Evolutionary conservation across 805 yeast genomes (phyloP), one percentile per base, ranked within the genome.

Genomic region (Lipomyces starkeyi): DNA sequence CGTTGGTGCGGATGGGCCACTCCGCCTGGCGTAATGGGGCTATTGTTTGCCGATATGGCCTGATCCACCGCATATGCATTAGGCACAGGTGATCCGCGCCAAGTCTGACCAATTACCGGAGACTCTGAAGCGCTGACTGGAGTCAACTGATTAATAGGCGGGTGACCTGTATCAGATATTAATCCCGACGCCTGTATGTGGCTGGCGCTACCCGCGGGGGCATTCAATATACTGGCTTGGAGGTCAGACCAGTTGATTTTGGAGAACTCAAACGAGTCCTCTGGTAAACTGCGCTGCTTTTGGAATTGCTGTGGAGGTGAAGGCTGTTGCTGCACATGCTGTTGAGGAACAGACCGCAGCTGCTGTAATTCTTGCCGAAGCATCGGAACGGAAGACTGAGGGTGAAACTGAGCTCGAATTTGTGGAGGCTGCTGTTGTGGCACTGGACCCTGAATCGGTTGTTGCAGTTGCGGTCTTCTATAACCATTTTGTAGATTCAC

Each of bases 101-200:
- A 65, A 8, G 37, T 40, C 40, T 57, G 68, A 25, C n/a, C 57
- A 4, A 61, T 11, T 17, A 8, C 35, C 20, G 68, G 65, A 3
- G 65, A 61, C 63, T 65, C 65, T 43, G 56, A 34, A 8, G 65
- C 3, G 35, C 68, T 61, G 37, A 34, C 62, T 14, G 57, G 56
- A 29, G 62, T 43, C 27, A 59, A 55, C 17, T 27, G 55, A 22
- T 47, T 47, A 35, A 13, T 32, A 8, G 17, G 47, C 20, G 35
- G 9, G 17, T 43, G 25, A n/a, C 62, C 60, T 25, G 67, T 59
- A 40, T 34, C 34, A 47, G 14, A 32, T 2, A 43, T 34, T 3
- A 27, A 43, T 2, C 58, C 63, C 9, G 63, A 34, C 13, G 32
- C n/a, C 6, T 57, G 47, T n/a, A 47, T 13, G 27, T 14, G 17